These are phyloP conservation scores for Aspergillus wentii DNA, from an alignment of 495 filamentous ascomycete genomes.

Conservation along the genomic window DNA sequence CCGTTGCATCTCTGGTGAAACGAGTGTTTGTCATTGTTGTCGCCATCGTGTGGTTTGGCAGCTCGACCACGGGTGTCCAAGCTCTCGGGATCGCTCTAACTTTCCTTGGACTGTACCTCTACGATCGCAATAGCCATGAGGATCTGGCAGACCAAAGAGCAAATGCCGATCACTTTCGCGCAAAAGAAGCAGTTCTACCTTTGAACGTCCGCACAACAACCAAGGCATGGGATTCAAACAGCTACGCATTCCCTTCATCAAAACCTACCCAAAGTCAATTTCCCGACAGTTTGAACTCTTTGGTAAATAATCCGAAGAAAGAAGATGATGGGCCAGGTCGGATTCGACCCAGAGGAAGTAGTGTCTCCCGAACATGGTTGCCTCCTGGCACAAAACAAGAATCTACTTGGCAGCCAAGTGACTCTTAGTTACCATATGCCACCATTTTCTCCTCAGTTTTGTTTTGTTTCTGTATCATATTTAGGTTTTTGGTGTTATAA, in stretches of 20 bases:
- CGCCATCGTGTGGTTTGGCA: constrained; percentile 95
- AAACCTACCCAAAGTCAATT: constrained; percentile 20
- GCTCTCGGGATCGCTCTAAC: constrained; percentile 81
- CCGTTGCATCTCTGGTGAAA: constrained; percentile 90
- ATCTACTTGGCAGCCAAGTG: constrained; percentile 69
- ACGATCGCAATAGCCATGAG: constrained; percentile 85
- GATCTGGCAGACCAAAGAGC: constrained; percentile 73
- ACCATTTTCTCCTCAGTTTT: no score
- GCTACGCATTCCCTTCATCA: constrained; percentile 32
- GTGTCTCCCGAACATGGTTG: constrained; percentile 57
- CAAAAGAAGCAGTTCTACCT: constrained; percentile 64
- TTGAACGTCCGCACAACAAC: constrained; percentile 41
- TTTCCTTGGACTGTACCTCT: constrained; percentile 90
- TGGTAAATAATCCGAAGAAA: constrained; percentile 51
- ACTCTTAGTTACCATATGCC: no score
- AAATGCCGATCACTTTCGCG: constrained; percentile 52
- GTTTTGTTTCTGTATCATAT: no score
- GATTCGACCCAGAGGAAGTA: constrained; percentile 49
- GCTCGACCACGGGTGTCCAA: constrained; percentile 75
- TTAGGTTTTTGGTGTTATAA: no score
- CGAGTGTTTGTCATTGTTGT: constrained; percentile 95
- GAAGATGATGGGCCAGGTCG: constrained; percentile 49
- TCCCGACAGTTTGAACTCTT: constrained; percentile 21
- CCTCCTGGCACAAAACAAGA: constrained; percentile 74
- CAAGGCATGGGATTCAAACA: constrained; percentile 38